Evolutionary conservation across 495 filamentous ascomycete species (phyloP), one percentile per base, ranked within the genome.

Genomic region (Evernia prunastri): DNA sequence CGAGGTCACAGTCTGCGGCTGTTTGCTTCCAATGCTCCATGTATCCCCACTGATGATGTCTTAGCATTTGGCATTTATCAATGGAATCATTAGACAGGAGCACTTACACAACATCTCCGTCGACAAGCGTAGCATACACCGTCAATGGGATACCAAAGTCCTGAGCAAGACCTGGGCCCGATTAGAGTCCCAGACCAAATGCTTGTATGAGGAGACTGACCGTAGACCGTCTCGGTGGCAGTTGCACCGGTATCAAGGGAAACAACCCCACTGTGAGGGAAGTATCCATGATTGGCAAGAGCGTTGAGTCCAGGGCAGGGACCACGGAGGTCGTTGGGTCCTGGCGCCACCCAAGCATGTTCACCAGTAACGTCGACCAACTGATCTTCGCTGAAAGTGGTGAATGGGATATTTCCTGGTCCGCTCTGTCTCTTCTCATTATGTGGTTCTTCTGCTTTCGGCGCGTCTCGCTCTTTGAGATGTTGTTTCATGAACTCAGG

Each of bases 301-400:
- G 75, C 70, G 63, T 82, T 82, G 36, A 83, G 70, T 42, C 77
- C 79, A 11, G 81, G 81, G 61, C 81, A 83, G 39, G 79, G 80
- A 56, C 76, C 76, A 36, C 80, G 75, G 43, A 67, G 31, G 60
- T 73, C 70, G 4, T 62, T 60, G 10, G 70, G 61, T 0, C 65
- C 56, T 4, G 72, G 72, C 25, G 72, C 35, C 27, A 58, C 59
- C 69, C 68, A 74, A n/a, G 56, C 68, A 60, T 73, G 56, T 9
- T 65, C n/a, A 13, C 68, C 69, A 12, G 72, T 59, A 45, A 69
- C 62, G 45, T 68, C 61, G 47, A 73, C 47, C 18, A 63, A 51
- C 53, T 72, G 70, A n/a, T 67, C 36, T 37, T 68, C 65, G 49
- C 58, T 62, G 58, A 68, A 68, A 23, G 66, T 62, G 42, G 63